phyloP scores from a whole-genome alignment of 2,329 filamentous ascomycete species.

The Bipolaris oryzae region DNA sequence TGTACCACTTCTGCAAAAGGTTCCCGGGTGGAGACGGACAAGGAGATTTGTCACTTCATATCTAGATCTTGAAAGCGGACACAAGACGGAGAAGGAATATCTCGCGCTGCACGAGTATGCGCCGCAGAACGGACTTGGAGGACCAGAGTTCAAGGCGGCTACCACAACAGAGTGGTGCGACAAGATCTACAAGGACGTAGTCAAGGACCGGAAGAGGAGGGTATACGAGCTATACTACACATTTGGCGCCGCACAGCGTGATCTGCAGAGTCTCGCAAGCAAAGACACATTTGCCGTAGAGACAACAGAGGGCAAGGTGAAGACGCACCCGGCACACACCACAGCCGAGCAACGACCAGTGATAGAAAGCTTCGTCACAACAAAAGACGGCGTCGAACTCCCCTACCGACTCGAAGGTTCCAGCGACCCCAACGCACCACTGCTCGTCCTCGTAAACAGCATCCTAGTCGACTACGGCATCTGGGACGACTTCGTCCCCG shows the following conservation, averaged over 20 bases:
- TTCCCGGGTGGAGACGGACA: slow-evolving; percentile 79
- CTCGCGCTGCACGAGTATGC: slow-evolving; percentile 76
- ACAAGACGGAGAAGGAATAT: slow-evolving; percentile 55
- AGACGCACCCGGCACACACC: slow-evolving; percentile 57
- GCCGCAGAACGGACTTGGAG: slow-evolving; percentile 68
- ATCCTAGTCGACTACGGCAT: slow-evolving; percentile 78
- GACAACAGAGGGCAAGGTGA: slow-evolving; percentile 62
- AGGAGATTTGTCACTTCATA: slow-evolving; percentile 71
- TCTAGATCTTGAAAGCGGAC: slow-evolving; percentile 53
- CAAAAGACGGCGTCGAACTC: slow-evolving; percentile 70
- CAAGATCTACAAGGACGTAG: slow-evolving; percentile 64
- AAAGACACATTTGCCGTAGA: slow-evolving; percentile 55
- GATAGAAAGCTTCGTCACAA: slow-evolving; percentile 71
- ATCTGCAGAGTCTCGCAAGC: slow-evolving; percentile 64
- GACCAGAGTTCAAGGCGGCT: slow-evolving; percentile 67
- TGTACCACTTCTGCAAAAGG: slow-evolving; percentile 70
- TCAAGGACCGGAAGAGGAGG: slow-evolving; percentile 63
- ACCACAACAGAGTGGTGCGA: slow-evolving; percentile 66
- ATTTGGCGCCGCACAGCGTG: slow-evolving; percentile 75
- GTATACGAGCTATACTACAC: slow-evolving; percentile 77
- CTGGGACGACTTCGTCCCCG: slow-evolving; percentile 75
- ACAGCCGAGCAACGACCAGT: slow-evolving; percentile 50
- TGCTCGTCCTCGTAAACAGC: slow-evolving; percentile 78
- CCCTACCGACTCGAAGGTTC: slow-evolving; percentile 79
- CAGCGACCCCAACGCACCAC: slow-evolving; percentile 67